phyloP scores from a whole-genome alignment of 1,139 yeast species.

The Entelexis paramagnoliae region DNA sequence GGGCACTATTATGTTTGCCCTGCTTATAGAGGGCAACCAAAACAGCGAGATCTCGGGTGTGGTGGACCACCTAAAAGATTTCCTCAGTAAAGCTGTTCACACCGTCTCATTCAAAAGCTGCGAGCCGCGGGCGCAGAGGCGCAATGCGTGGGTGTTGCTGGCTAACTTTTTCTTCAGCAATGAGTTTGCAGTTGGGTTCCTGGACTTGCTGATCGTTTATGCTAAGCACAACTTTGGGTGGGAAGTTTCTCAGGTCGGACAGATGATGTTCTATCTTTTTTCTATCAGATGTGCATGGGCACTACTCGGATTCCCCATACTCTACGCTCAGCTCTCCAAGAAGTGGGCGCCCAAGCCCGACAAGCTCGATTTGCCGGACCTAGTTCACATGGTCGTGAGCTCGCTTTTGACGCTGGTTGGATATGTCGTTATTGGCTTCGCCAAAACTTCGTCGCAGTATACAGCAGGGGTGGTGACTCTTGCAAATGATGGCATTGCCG shows the following conservation, averaged over 20 bases:
- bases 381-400: constrained; percentile 11
- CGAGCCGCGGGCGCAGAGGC: constrained; percentile 1
- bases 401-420: constrained; percentile 12
- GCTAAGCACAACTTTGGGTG: constrained; percentile 21
- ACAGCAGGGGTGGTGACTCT: constrained; percentile 2
- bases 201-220: constrained; percentile 19
- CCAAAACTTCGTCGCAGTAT: constrained; percentile 11
- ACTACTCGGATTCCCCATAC: constrained; percentile 19
- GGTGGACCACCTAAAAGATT: neutral
- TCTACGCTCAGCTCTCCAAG: constrained; percentile 12
- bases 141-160: constrained; percentile 19
- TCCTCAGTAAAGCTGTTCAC: neutral
- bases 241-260: constrained; percentile 19
- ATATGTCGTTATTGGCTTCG: constrained; percentile 6
- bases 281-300: constrained; percentile 17
- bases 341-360: constrained; percentile 11
- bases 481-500: constrained; percentile 18
- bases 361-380: constrained; percentile 19
- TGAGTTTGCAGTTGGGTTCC: constrained; percentile 19
- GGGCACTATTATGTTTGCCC: neutral
- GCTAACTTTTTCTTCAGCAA: constrained; percentile 19
- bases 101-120: constrained; percentile 6
- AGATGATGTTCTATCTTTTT: constrained; percentile 11
- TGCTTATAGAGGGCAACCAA: neutral
- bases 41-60: neutral